Conservation (phyloP, 2,329 filamentous ascomycete species). For the Akanthomyces muscarius region DNA sequence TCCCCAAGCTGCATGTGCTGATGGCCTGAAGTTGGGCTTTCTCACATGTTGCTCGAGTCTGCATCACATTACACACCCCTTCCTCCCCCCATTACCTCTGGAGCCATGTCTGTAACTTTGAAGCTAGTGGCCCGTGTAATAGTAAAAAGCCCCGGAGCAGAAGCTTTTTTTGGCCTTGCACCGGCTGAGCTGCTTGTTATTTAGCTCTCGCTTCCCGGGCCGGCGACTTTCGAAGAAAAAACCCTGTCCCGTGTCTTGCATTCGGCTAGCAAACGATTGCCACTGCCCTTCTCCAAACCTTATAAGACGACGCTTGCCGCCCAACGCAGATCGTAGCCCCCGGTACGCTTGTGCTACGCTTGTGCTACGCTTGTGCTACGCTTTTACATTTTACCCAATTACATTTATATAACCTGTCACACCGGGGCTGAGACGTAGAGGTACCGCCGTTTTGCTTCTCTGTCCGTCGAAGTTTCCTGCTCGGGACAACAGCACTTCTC, state of each 20-base stretch:
- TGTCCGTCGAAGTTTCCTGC: background rate
- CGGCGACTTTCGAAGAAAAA: background rate
- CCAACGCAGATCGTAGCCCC: background rate
- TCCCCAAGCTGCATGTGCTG: background rate
- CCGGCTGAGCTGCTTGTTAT: background rate
- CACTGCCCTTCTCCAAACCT: background rate
- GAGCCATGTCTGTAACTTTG: background rate
- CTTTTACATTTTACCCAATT: background rate
- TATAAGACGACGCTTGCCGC: slow-evolving; percentile 11
- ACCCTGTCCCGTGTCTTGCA: background rate
- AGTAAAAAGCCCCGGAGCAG: background rate
- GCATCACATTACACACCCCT: background rate
- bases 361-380: background rate
- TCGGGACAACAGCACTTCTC: background rate
- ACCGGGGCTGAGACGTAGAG: background rate
- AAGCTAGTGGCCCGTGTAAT: background rate
- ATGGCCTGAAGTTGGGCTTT: too few relatives aligned
- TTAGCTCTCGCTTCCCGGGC: background rate
- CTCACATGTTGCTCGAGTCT: background rate
- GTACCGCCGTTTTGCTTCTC: background rate
- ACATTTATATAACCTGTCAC: background rate
- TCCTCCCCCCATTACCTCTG: background rate
- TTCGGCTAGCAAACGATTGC: background rate
- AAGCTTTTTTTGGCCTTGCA: background rate
- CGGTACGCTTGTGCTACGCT: background rate